Evolutionary conservation across 768 basidiomycete species (phyloP), one percentile per base, ranked within the genome.

Genomic region (Tulasnella sp.): DNA sequence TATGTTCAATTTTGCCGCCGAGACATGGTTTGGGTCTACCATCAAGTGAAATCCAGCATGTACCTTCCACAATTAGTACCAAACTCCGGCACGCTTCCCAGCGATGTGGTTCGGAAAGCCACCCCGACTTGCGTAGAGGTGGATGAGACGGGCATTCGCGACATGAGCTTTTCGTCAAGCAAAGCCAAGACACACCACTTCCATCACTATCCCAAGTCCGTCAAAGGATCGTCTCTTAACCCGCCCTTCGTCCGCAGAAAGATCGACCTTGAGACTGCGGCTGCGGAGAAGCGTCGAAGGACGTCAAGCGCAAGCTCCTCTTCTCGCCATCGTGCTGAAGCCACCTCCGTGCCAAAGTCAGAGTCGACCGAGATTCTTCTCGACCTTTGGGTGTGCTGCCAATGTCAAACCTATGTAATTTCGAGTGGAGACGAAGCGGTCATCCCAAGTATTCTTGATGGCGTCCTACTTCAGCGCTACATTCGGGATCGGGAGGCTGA

Each of bases 301-400:
- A 2, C 18, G n/a, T 40, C 42, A 62, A 40, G 21, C 85, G 87
- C 79, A 88, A 89, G 81, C 93, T 93, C 92, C 90, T 91, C 79
- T 81, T 85, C n/a, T 83, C 85, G 42, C 85, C 88, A 77, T 86
- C 84, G 79, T 34, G 27, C 80, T n/a, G 24, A 24, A 44, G 40
- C 73, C 39, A 77, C 74, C 82, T 81, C 52, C 76, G 80, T 21
- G 74, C 56, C 16, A 27, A 80, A 77, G 16, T 42, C 71, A 40
- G 76, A 81, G 71, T 85, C 85, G 24, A 86, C 88, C 36, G 86
- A 86, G 73, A 85, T 83, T 80, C 84, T 93, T 39, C 86, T 95
- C 58, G 93, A 95, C 84, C 87, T 95, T 39, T 95, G 93, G 83
- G 86, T 94, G 71, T 96, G 94, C 84, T 95, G 94, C 83, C 94